phyloP scores from a whole-genome alignment of 805 yeast genomes.

The Grigorovia jiainica region DNA sequence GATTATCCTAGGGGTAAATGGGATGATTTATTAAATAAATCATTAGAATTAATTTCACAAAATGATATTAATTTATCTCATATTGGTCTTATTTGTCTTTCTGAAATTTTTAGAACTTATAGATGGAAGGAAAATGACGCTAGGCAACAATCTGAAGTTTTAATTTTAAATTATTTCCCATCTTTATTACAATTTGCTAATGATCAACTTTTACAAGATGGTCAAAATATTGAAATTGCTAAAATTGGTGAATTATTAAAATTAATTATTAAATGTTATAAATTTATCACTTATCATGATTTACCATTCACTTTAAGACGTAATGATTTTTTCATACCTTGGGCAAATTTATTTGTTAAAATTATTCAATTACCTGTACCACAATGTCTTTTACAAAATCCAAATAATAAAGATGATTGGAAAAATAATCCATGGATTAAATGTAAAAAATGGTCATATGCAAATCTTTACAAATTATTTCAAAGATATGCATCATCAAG shows the following conservation, averaged over 20 bases:
- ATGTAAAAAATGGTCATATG: slow-evolving; percentile 83
- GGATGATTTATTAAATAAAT: slow-evolving; percentile 43
- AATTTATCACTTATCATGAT: slow-evolving; percentile 64
- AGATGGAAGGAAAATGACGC: slow-evolving; percentile 59
- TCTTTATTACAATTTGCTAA: slow-evolving; percentile 58
- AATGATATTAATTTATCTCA: slow-evolving; percentile 38
- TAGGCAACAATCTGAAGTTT: slow-evolving; percentile 42
- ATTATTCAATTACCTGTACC: slow-evolving; percentile 49
- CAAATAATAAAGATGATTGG: slow-evolving; percentile 38
- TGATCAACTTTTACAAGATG: slow-evolving; percentile 34
- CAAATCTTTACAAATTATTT: slow-evolving; percentile 63
- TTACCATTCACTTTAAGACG: slow-evolving; percentile 58
- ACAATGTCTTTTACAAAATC: slow-evolving; percentile 29
- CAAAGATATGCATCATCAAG: slow-evolving; percentile 55
- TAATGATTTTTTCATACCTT: slow-evolving; percentile 41
- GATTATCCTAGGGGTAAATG: slow-evolving; percentile 43
- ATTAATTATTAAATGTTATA: slow-evolving; percentile 63
- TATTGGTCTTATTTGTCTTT: slow-evolving; percentile 61
- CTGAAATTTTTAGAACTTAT: slow-evolving; percentile 60
- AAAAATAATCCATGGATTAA: slow-evolving; percentile 61
- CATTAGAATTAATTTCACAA: slow-evolving; percentile 36
- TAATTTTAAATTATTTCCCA: slow-evolving; percentile 55
- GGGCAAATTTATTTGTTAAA: slow-evolving; percentile 72
- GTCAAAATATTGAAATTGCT: slow-evolving; percentile 22
- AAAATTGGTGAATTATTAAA: slow-evolving; percentile 66